Evolutionary conservation across 2,329 filamentous ascomycete genomes (phyloP), one percentile per base, ranked within the genome.

Genomic region (Thyridium curvatum): DNA sequence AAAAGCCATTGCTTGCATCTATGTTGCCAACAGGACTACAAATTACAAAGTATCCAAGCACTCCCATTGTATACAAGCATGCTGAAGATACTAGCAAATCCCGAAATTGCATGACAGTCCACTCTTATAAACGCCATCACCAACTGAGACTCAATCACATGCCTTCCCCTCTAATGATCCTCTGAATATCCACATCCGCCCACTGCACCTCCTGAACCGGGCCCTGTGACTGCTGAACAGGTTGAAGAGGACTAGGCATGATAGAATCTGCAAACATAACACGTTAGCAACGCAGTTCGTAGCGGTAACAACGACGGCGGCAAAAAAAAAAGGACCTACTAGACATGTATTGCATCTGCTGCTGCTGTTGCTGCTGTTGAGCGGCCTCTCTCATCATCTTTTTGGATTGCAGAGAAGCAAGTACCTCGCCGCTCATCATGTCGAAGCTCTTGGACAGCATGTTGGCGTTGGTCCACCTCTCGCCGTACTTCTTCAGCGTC

Each of bases 391-490:
- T 56, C 46, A 62, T 48, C 32, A 58, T 55, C 35, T 55, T 57
- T 17, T 65, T 61, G 29, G 60, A 58, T 46, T 52, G 58, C 12
- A 79, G 56, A 3, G 64, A 58, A 4, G 68, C 60, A 17, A 69
- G 46, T 5, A 70, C 60, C 34, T 68, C 62, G 21, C 55, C 59
- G 4, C 68, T 78, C 12, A 68, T 65, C 35, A 55, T 53, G 44
- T 78, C 70, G 48, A 81, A 81, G 30, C 62, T 71, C 30, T 65
- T 59, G 43, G 68, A 64, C n/a, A 82, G 62, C 42, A 68, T 65
- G 28, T 68, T 60, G 2, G 75, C 72, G 42, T 79, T 68, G 4
- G 70, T 69, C 79, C 79, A 83, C 3, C 76, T 64, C 45, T 76
- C 66, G 28, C 77, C 76, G 41, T 74, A 81, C n/a, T 64, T 68